These are phyloP conservation scores for Candida stauntonica DNA, from an alignment of 805 yeast species.

Conservation along the genomic window DNA sequence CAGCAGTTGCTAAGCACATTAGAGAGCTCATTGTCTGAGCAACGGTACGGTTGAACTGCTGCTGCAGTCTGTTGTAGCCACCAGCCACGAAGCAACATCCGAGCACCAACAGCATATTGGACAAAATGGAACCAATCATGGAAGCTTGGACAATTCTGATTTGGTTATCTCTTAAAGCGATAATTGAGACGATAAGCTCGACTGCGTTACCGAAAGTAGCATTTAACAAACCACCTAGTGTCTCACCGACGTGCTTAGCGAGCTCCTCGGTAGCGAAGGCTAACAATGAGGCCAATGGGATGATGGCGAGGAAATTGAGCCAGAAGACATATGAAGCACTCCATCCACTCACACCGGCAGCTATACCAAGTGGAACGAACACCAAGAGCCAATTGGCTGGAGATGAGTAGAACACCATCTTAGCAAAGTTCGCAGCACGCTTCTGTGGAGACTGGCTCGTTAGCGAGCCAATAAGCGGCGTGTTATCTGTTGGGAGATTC, in stretches of 20 bases:
- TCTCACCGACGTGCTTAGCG: constrained; percentile 83
- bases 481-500: constrained; percentile 6
- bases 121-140: constrained; percentile 90
- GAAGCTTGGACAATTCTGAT: constrained; percentile 94
- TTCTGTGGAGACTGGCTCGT: constrained; percentile 4
- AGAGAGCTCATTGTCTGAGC: constrained; percentile 97
- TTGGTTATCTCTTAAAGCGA: constrained; percentile 83
- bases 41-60: constrained; percentile 88
- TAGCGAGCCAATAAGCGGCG: constrained; percentile 12
- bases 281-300: constrained; percentile 86
- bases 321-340: constrained; percentile 54
- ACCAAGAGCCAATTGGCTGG: constrained; percentile 73
- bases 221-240: constrained; percentile 88
- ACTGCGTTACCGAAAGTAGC: constrained; percentile 99
- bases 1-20: constrained; percentile 85
- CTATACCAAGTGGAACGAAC: constrained; percentile 85
- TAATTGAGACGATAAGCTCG: constrained; percentile 88
- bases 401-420: constrained; percentile 44
- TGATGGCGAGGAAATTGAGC: constrained; percentile 82
- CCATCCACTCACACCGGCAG: constrained; percentile 60
- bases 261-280: constrained; percentile 94
- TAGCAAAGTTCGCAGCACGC: constrained; percentile 24
- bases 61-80: constrained; percentile 82
- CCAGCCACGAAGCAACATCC: constrained; percentile 97
- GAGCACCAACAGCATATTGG: constrained; percentile 81